Percentiles rank a stretch among this genome's conserved stretches.
Conservation (phyloP, 331 rosid species). For the Cydonia oblonga region DNA sequence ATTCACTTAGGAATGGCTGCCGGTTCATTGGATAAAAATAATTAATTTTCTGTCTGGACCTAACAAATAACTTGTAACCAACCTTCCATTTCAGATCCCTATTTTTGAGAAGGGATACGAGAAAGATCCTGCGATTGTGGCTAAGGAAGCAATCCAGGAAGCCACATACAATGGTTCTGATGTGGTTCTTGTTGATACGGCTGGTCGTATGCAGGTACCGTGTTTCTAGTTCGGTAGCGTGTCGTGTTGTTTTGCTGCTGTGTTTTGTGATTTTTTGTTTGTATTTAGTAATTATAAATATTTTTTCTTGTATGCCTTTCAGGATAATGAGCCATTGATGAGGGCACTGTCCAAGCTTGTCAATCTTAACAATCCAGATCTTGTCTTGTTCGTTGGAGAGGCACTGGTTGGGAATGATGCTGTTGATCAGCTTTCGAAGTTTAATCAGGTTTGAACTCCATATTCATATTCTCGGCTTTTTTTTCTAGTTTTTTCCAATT, state of each 20-base stretch:
- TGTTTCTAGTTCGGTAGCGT: background rate
- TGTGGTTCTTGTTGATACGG: constrained; percentile 94
- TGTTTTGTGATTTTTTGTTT: background rate
- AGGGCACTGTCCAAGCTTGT: constrained; percentile 95
- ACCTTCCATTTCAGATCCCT: constrained; percentile 48
- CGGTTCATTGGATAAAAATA: constrained; percentile 1
- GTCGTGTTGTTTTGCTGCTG: background rate
- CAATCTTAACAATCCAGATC: constrained; percentile 83
- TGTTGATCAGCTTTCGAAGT: constrained; percentile 97
- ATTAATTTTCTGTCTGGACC: background rate
- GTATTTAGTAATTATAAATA: background rate
- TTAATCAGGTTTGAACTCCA: constrained; percentile 57
- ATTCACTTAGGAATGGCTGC: background rate
- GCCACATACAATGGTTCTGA: constrained; percentile 88
- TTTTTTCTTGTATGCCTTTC: constrained; percentile 10
- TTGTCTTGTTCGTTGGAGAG: constrained; percentile 93
- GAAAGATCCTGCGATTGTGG: constrained; percentile 95
- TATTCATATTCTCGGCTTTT: background rate
- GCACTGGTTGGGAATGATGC: constrained; percentile 99
- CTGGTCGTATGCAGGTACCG: constrained; percentile 96
- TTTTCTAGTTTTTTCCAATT: background rate
- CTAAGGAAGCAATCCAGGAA: constrained; percentile 97
- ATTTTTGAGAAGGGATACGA: constrained; percentile 97
- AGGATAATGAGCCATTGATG: constrained; percentile 99
- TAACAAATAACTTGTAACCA: constrained; percentile 1